Base-by-base conservation (phyloP, 495 filamentous ascomycete species). In the Collariella sp. region DNA sequence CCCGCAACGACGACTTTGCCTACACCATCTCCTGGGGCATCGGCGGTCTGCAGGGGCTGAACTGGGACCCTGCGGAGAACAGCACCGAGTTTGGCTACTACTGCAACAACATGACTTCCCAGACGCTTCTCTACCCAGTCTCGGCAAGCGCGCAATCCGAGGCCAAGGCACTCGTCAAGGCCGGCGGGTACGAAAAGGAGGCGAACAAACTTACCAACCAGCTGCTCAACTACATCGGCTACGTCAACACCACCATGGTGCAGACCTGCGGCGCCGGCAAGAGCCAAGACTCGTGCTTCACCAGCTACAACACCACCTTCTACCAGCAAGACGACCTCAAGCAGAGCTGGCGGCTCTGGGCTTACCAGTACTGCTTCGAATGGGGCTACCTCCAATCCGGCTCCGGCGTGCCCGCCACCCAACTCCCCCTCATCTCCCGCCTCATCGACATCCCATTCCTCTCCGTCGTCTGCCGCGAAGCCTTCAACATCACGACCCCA, bases 351-450 rank as follows among this genome's bases (percentile, higher is more conserved):
- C 73, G 79, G 12, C 67, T 76, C 45, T 88, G 84, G 83, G 64
- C 70, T 15, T 89, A 86, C 44, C 73, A 76, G 52, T 65, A 67
- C 50, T 76, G 73, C 66, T 71, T 71, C 29, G 72, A 75, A 70
- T 73, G 61, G 84, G 86, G 86, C 31, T 89, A 77, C 67, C 76
- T 86, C 22, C 75, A 79, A 59, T 85, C 83, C 6, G 86, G 86
- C 54, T 79, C 78, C 36, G 76, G 79, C 23, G 79, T 81, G 1
- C 85, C 85, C 0, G 38, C 58, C 0, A 60, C 70, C 55, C 76
- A 82, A 55, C 73, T 79, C 0, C 82, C 86, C 0, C 61, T 90
- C 6, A 74, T 88, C 52, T 87, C 84, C 7, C 81, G 85, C 7
- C 73, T 76, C 1, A 72, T 85, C 53, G 73, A 78, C 59, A 53